Percentiles rank a stretch among this genome's conserved stretches.
phyloP scores from a whole-genome alignment of 768 basidiomycete genomes.

The Boletus barrowsii region DNA sequence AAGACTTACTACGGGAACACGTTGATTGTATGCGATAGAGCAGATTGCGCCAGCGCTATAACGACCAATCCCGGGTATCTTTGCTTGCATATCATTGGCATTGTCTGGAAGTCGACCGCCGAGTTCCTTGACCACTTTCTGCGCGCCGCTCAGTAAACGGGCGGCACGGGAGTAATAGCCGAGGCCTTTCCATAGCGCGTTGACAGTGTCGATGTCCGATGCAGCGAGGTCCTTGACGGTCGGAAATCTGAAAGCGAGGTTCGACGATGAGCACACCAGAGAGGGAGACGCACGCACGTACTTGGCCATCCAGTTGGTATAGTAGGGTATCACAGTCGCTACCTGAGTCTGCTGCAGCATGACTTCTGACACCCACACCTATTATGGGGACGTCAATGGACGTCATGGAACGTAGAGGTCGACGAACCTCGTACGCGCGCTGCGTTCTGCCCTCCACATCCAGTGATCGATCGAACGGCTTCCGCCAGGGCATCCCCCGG shows the following conservation, averaged over 20 bases:
- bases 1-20: slow-evolving; percentile 74
- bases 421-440: slow-evolving; percentile 83
- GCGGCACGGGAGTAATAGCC: slow-evolving; percentile 89
- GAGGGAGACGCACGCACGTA: slow-evolving; percentile 32
- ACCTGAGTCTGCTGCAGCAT: slow-evolving; percentile 99
- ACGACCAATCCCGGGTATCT: slow-evolving; percentile 83
- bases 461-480: slow-evolving; percentile 56
- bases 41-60: slow-evolving; percentile 85
- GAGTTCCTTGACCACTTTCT: slow-evolving; percentile 67
- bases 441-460: slow-evolving; percentile 65
- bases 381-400: background rate
- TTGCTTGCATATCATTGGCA: slow-evolving; percentile 74
- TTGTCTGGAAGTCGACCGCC: slow-evolving; percentile 75
- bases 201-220: slow-evolving; percentile 80
- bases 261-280: background rate
- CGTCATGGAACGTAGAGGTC: background rate
- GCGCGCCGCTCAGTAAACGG: slow-evolving; percentile 78
- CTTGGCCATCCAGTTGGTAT: slow-evolving; percentile 83
- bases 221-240: slow-evolving; percentile 71
- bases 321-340: slow-evolving; percentile 90
- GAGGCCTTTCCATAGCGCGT: slow-evolving; percentile 86
- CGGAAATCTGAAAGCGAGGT: slow-evolving; percentile 58
- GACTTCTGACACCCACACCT: slow-evolving; percentile 91
- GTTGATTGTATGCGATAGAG: slow-evolving; percentile 86
- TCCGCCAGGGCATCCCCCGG: slow-evolving; percentile 93